Evolutionary conservation across 2,329 filamentous ascomycete genomes (phyloP), one percentile per base, ranked within the genome.

Genomic region (Trichoderma sp.): DNA sequence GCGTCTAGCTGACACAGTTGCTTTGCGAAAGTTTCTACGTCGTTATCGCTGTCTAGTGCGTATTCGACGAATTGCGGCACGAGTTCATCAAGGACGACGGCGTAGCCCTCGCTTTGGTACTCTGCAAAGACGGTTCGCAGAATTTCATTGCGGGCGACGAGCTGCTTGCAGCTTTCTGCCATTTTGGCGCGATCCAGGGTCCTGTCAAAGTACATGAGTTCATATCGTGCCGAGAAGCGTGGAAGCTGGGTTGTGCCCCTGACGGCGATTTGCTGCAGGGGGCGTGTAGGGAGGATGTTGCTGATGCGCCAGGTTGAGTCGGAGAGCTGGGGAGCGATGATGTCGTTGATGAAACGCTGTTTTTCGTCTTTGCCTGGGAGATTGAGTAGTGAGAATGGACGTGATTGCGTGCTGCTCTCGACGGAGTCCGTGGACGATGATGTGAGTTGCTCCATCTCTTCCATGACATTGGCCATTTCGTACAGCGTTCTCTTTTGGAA

Each of bases 101-200:
- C 85, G 70, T 87, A 83, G 73, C 84, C 87, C 47, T 81, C 80
- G 6, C 80, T 80, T 27, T 82, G 80, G 69, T 83, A 80, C 68
- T 84, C 81, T 16, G 90, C 82, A 71, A 91, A 92, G 5, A 91
- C 86, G 0, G 89, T 91, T 5, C 89, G 86, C 3, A 92, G 80
- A 29, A 91, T 88, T 73, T 91, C 88, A 74, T 91, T 89, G 8
- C 81, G 82, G 3, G 83, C 78, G 1, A 91, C 85, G 4, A 91
- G 84, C 40, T 87, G 80, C 60, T 83, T 82, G 71, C 86, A 89
- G 59, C 83, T 82, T 21, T 78, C 70, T 37, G 84, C 79, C 29
- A 90, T 81, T 14, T 82, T 82, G 13, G 81, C 77, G 16, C 82
- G 74, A 63, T 90, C 80, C 14, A 90, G 79, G 0, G 73, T 71